A percentile compares a stretch with the other conserved stretches of the same genome.
Evolutionary conservation across 495 filamentous ascomycete species (phyloP).

Genomic region (Letharia columbiana): DNA sequence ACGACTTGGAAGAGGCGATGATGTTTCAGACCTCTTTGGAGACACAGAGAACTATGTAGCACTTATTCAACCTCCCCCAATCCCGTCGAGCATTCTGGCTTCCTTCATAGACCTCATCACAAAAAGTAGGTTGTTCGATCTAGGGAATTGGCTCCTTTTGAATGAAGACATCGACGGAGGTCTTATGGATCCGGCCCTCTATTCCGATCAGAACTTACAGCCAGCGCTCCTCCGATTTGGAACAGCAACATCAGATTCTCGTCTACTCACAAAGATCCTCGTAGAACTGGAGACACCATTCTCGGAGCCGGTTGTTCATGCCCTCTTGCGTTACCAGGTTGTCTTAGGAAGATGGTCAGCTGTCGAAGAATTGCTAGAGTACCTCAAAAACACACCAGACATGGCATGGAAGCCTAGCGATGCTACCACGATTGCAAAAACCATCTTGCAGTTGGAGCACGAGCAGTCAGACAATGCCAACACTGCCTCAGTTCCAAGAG

Average conservation of each 20-base stretch:
- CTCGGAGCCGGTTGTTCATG: conserved; percentile 39
- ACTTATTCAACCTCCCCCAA: conserved; percentile 28
- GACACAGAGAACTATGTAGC: conserved; percentile 1
- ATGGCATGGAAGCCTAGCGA: conserved; percentile 45
- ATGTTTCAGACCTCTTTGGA: not conserved
- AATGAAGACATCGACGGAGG: conserved; percentile 50
- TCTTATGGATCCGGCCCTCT: conserved; percentile 39
- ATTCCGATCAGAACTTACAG: conserved; percentile 40
- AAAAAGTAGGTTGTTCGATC: conserved; percentile 35
- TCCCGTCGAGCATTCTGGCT: conserved; percentile 43
- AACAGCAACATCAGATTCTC: conserved; percentile 39
- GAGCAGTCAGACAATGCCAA: not conserved
- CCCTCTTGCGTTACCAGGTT: conserved; percentile 45
- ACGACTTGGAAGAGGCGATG: conserved; percentile 4
- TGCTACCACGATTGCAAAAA: conserved; percentile 35
- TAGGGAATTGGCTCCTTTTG: conserved; percentile 50
- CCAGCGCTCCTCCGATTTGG: conserved; percentile 54
- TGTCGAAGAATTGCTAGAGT: conserved; percentile 37
- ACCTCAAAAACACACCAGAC: conserved; percentile 33
- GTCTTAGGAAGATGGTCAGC: conserved; percentile 39
- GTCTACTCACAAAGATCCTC: conserved; percentile 40
- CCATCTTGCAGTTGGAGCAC: conserved; percentile 36
- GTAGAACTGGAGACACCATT: conserved; percentile 33
- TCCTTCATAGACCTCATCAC: conserved; percentile 47
- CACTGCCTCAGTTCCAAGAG: conserved; percentile 25